Conservation (phyloP, 202 grass and related monocot species). For the Cymbopogon flexuosus region DNA sequence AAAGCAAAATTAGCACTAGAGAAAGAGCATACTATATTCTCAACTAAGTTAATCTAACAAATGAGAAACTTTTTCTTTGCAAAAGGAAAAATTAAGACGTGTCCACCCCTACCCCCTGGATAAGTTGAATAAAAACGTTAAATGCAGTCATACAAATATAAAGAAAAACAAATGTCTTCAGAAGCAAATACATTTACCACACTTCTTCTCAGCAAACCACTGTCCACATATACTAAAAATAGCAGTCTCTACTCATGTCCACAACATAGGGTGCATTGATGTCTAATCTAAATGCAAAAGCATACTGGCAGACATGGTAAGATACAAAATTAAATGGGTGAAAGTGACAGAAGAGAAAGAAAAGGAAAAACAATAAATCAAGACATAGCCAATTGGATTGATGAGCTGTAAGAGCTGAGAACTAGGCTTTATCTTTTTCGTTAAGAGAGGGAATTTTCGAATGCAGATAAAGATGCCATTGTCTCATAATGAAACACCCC, state of each 20-base stretch:
- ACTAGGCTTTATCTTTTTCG: conserved; percentile 49
- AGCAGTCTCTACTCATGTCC: conserved; percentile 22
- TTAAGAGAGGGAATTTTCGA: conserved; percentile 37
- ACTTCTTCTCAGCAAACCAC: not conserved
- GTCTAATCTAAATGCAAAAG: conserved; percentile 31
- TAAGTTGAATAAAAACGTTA: not conserved
- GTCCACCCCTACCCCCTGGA: not conserved
- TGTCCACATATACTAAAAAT: conserved; percentile 27
- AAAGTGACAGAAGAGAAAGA: conserved; percentile 32
- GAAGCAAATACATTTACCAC: not conserved
- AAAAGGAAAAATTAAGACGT: not conserved
- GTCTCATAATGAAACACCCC: conserved; percentile 35
- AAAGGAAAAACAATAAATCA: conserved; percentile 34
- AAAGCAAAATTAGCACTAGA: conserved; percentile 8
- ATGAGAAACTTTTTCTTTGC: not conserved
- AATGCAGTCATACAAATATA: not conserved
- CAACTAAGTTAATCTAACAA: conserved; percentile 4
- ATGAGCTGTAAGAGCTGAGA: conserved; percentile 37
- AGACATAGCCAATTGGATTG: conserved; percentile 38
- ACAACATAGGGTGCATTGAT: conserved; percentile 29
- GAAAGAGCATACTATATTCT: not conserved
- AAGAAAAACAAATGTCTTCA: not conserved
- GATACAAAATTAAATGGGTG: not conserved
- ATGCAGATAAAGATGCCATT: conserved; percentile 46
- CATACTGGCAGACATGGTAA: too few species aligned